Evolutionary conservation across 805 yeast species (phyloP), one percentile per base, ranked within the genome.

Genomic region (Yamadazyma ubonensis): DNA sequence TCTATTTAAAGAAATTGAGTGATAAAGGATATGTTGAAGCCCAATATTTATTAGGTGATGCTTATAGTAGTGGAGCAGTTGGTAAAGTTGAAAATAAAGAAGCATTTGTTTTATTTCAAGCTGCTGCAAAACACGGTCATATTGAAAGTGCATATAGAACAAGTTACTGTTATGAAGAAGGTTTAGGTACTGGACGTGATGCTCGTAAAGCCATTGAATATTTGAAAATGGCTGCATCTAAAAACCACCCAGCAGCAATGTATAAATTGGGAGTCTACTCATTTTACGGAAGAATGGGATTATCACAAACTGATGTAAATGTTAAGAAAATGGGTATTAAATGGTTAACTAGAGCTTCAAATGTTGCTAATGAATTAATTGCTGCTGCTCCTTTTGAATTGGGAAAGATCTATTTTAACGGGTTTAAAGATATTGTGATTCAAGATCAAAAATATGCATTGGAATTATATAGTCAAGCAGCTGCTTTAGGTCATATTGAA

Each of bases 231-330:
- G 96, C 98, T 0, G 95, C 98, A 0, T 75, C 89, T 22, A 83
- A 85, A 57, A 88, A 86, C 54, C 99, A 91, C 60, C 89, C 97
- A 0, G 90, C 95, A n/a, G 96, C 98, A 4, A 88, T 91, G 95
- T 85, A 83, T 67, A 86, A 90, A 58, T 70, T 89, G 48, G 99
- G 98, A 3, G 71, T 87, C 30, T 88, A 90, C 51, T 83, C 88
- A 27, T 93, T 84, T 62, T 78, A 88, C 54, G 80, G 86, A 4
- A 73, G 83, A 44, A 82, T 91, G 91, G 97, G 98, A 1, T 58
- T 91, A 23, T 34, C 43, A 5, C 69, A 83, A 1, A 71, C 75
- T 42, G 83, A 78, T 52, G 67, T 80, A 14, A 79, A 75, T 38
- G 81, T 87, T 16, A 85, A 88, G 53, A 86, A 83, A 53, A 80